Evolutionary conservation across 2,329 filamentous ascomycete genomes (phyloP).

Genomic region (Aaosphaeria pasadenensis): DNA sequence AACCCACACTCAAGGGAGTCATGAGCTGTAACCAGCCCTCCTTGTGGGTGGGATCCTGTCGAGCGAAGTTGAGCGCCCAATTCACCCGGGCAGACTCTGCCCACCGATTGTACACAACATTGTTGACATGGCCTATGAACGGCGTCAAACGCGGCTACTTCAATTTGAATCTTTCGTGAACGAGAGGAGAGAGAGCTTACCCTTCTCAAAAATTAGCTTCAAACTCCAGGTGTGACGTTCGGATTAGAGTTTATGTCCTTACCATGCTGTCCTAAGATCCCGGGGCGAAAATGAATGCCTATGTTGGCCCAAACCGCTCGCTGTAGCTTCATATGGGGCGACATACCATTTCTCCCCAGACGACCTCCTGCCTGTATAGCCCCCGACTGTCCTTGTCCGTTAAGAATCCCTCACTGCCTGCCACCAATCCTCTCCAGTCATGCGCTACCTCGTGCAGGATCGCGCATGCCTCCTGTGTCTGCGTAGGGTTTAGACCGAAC

Average conservation of each 20-base stretch:
- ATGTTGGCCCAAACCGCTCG: not conserved
- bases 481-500: slow-evolving; percentile 63
- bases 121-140: slow-evolving; percentile 72
- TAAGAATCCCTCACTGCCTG: slow-evolving; percentile 73
- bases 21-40: slow-evolving; percentile 67
- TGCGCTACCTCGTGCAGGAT: slow-evolving; percentile 59
- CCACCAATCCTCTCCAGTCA: slow-evolving; percentile 71
- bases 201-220: too few species aligned
- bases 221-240: too few species aligned
- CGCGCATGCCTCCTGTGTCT: slow-evolving; percentile 56
- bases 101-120: slow-evolving; percentile 78
- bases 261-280: slow-evolving; percentile 50
- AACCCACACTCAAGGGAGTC: slow-evolving; percentile 62
- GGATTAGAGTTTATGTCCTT: slow-evolving; percentile 15
- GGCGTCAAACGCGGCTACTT: slow-evolving; percentile 12
- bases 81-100: slow-evolving; percentile 79
- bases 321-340: not conserved
- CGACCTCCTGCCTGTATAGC: slow-evolving; percentile 64
- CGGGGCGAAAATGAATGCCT: slow-evolving; percentile 4
- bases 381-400: slow-evolving; percentile 61
- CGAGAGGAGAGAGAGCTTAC: too few species aligned
- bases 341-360: slow-evolving; percentile 82
- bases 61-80: slow-evolving; percentile 70
- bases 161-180: too few species aligned
- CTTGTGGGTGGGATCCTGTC: slow-evolving; percentile 59